Base-by-base conservation (phyloP, 139 green algal genomes). In the Edaphochlamys debaryana region DNA sequence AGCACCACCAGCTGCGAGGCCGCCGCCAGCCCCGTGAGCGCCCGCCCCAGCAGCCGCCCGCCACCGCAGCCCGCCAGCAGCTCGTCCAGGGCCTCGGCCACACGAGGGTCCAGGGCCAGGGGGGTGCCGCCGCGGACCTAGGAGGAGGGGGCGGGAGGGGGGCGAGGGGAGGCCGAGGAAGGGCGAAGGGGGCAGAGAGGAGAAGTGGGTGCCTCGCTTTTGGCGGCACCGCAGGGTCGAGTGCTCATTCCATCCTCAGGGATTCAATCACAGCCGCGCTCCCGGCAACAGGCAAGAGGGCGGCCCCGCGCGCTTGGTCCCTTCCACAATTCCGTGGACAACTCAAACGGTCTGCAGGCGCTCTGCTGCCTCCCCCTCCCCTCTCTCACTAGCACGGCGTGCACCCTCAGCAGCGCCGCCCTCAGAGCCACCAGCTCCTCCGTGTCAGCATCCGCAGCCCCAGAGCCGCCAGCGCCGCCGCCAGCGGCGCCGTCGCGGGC, bases 41-140 rank as follows among this genome's bases (percentile, higher is more conserved):
- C 73, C 11, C 60, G 58, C 17, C 75, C 75, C 38, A 81, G 60
- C 60, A 81, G 62, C 75, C 75, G 75, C 40, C 75, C 75, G 20
- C 37, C 45, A 30, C 75, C 75, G 75, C 75, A 81, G n/a, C 40
- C 75, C 4, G 75, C 75, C 25, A 81, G 75, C 60, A 81, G 75
- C 40, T 71, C 75, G 42, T 81, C 75, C n/a, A 81, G 37, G 6
- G 75, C 40, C 13, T 71, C 60, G 62, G 48, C 7, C 32, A 81
- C 60, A 30, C 75, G 75, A 0, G 40, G 38, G 58, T 81, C 75
- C 32, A 60, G 29, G 9, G 75, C 75, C 41, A 81, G 60, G n/a
- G 41, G 4, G 17, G 60, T 19, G 62, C 75, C 75, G 34, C 75
- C 62, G 32, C 75, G 58, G 13, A 81, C 34, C 75, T 80, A 56